A percentile compares a stretch with the other conserved stretches of the same genome.
These are phyloP conservation scores for Cotoneaster glaucophyllus DNA, from an alignment of 306 rosid genomes.

Conservation along the genomic window DNA sequence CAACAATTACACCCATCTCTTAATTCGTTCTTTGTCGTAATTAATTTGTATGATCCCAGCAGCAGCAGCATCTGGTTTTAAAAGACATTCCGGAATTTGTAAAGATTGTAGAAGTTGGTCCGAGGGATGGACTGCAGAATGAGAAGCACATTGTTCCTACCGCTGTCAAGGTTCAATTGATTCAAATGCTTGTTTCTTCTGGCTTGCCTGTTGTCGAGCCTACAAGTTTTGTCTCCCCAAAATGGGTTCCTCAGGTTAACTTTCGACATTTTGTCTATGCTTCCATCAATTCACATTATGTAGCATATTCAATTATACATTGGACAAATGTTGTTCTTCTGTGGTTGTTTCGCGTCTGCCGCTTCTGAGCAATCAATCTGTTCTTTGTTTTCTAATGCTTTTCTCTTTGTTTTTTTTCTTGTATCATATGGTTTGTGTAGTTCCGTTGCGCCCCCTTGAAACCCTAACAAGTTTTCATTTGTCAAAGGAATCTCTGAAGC, in stretches of 20 bases:
- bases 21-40: too few relatives aligned
- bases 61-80: conserved; percentile 30
- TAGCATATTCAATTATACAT: neutral
- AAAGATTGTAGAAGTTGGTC: conserved; percentile 91
- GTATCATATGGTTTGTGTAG: neutral
- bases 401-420: neutral
- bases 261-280: too few relatives aligned
- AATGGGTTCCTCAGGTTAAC: conserved; percentile 90
- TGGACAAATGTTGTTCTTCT: neutral
- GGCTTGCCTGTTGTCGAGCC: conserved; percentile 82
- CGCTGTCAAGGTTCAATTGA: conserved; percentile 62
- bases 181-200: conserved; percentile 68
- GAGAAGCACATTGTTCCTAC: conserved; percentile 80
- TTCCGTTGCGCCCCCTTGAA: neutral
- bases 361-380: neutral
- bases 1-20: too few relatives aligned
- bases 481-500: neutral
- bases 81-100: conserved; percentile 55
- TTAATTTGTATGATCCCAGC: neutral
- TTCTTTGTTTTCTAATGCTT: neutral
- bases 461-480: neutral
- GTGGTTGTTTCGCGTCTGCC: neutral
- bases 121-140: conserved; percentile 91
- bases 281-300: neutral
- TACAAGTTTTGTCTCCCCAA: conserved; percentile 92